Percentiles rank a stretch among this genome's conserved stretches.
phyloP scores from a whole-genome alignment of 306 rosid species.

The Vigna angularis region DNA sequence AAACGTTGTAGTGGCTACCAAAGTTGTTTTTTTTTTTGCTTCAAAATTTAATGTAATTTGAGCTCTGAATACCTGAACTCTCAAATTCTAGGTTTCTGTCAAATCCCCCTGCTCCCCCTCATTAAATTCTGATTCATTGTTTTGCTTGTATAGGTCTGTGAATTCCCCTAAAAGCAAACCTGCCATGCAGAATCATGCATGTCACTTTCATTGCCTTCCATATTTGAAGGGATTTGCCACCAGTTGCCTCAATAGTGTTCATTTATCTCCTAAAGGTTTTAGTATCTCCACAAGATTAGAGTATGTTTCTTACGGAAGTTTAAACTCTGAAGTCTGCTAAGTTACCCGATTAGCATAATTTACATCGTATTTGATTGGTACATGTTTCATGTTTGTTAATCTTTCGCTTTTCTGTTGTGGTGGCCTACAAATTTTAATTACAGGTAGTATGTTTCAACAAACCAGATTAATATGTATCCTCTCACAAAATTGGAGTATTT shows the following conservation, averaged over 20 bases:
- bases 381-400: background rate
- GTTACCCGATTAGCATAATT: background rate
- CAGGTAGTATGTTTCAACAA: background rate
- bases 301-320: background rate
- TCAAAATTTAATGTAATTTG: constrained; percentile 3
- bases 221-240: constrained; percentile 34
- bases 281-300: constrained; percentile 10
- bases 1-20: constrained; percentile 9
- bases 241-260: constrained; percentile 21
- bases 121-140: constrained; percentile 49
- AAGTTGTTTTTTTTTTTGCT: constrained; percentile 10
- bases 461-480: no score
- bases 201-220: constrained; percentile 21
- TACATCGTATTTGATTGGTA: background rate
- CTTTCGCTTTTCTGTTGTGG: background rate
- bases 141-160: constrained; percentile 63
- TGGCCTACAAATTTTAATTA: background rate
- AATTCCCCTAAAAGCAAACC: constrained; percentile 45
- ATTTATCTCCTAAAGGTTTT: constrained; percentile 9
- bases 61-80: constrained; percentile 17
- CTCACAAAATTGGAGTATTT: background rate
- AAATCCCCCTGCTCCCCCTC: background rate
- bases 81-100: background rate
- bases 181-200: constrained; percentile 43
- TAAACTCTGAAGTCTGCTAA: background rate